Conservation (phyloP, 2,329 filamentous ascomycete genomes). For the Microcera coccophila region DNA sequence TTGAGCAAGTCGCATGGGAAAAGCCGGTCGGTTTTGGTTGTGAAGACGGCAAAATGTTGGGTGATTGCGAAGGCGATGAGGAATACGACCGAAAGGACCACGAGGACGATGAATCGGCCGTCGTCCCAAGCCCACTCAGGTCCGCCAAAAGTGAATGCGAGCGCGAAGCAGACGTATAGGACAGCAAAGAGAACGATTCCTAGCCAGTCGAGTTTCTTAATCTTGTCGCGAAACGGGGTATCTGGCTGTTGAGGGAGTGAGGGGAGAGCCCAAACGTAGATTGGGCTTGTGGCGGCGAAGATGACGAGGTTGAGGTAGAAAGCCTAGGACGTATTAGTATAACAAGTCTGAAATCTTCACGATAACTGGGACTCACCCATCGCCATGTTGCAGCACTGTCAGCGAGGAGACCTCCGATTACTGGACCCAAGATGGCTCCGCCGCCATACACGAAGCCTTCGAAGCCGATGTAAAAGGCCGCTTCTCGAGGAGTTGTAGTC, state of each 20-base stretch:
- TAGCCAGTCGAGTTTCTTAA: constrained; percentile 41
- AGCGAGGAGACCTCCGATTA: constrained; percentile 40
- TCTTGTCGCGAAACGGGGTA: constrained; percentile 23
- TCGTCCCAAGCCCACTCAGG: constrained; percentile 44
- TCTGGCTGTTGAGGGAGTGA: constrained; percentile 20
- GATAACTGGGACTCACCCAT: constrained; percentile 22
- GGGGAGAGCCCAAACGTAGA: constrained; percentile 29
- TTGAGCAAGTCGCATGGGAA: constrained; percentile 28
- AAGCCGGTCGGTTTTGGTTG: constrained; percentile 31
- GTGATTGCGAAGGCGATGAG: constrained; percentile 31
- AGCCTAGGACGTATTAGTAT: constrained; percentile 33
- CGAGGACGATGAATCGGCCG: constrained; percentile 41
- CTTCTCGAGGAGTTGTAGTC: constrained; percentile 18
- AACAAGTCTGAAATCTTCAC: not conserved
- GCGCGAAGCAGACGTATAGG: constrained; percentile 37
- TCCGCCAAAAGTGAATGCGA: constrained; percentile 49
- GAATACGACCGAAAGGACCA: constrained; percentile 39
- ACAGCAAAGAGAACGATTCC: constrained; percentile 42
- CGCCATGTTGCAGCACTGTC: constrained; percentile 39
- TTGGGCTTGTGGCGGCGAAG: constrained; percentile 32
- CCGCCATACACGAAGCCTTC: constrained; percentile 35
- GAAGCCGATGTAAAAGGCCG: constrained; percentile 25
- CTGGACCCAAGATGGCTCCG: constrained; percentile 40
- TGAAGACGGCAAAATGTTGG: constrained; percentile 38
- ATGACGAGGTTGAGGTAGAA: constrained; percentile 54